Evolutionary conservation across 768 basidiomycete genomes (phyloP).

Genomic region (Tulasnella sp.): DNA sequence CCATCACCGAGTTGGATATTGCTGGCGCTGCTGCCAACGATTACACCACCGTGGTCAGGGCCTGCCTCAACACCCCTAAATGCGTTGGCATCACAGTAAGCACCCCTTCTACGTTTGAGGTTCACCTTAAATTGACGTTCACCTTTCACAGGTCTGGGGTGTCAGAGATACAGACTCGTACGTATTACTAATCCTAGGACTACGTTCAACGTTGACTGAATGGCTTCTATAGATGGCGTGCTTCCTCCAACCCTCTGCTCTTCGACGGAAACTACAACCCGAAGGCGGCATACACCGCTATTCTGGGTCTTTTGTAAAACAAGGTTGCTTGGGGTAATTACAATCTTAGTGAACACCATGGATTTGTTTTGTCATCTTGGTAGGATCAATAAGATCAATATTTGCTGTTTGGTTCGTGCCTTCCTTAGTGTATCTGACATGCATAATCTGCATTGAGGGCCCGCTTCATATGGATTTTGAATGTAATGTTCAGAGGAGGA

Average conservation of each 20-base stretch:
- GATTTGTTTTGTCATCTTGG: too few relatives aligned
- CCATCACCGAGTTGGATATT: conserved; percentile 10
- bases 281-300: conserved; percentile 8
- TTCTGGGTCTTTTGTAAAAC: conserved; percentile 4
- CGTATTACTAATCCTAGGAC: not conserved
- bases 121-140: not conserved
- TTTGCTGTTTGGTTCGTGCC: too few relatives aligned
- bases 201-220: not conserved
- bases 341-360: too few relatives aligned
- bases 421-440: too few relatives aligned
- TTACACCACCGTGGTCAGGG: conserved; percentile 2
- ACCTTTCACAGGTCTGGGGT: conserved; percentile 1
- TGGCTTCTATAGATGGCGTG: not conserved
- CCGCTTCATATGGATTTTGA: too few relatives aligned
- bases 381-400: too few relatives aligned
- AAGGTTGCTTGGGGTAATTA: too few relatives aligned
- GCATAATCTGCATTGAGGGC: too few relatives aligned
- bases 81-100: conserved; percentile 12
- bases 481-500: too few relatives aligned
- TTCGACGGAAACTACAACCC: conserved; percentile 8
- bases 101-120: not conserved
- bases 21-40: not conserved
- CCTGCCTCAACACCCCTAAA: conserved; percentile 5
- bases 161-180: conserved; percentile 9
- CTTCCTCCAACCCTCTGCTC: conserved; percentile 8